Percentiles rank a stretch among this genome's conserved stretches.
Conservation (phyloP, 345 rosid genomes). For the Brassica rapa region DNA sequence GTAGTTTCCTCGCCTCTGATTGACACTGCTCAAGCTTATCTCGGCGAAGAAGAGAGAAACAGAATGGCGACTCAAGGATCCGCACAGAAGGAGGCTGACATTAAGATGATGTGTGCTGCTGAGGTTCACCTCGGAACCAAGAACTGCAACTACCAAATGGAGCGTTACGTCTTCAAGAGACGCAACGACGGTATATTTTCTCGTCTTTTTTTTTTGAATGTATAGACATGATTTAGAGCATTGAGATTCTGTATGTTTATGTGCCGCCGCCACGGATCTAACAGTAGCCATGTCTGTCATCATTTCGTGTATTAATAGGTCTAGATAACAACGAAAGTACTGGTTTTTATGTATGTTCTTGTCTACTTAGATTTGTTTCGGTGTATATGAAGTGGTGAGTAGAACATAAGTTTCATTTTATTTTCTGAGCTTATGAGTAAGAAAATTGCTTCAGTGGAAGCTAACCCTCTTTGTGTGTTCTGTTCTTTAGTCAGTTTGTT, state of each 20-base stretch:
- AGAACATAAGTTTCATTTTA: background rate
- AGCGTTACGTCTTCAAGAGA: conserved; percentile 89
- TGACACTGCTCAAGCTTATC: conserved; percentile 1
- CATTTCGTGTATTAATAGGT: background rate
- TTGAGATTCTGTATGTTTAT: background rate
- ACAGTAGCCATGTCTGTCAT: background rate
- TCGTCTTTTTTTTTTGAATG: background rate
- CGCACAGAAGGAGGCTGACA: conserved; percentile 71
- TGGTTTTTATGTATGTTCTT: background rate
- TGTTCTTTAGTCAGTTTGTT: background rate
- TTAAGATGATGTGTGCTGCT: conserved; percentile 86
- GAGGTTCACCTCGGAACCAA: conserved; percentile 95
- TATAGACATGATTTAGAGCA: background rate
- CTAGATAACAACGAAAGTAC: background rate
- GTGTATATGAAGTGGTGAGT: background rate
- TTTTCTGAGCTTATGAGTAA: background rate
- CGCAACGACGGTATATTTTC: conserved; percentile 69
- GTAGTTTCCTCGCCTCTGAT: conserved; percentile 3
- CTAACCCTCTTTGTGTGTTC: too few species aligned
- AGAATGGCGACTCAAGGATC: conserved; percentile 41
- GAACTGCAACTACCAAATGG: conserved; percentile 91
- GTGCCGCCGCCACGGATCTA: background rate
- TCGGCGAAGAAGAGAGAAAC: conserved; percentile 26
- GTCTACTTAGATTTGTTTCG: background rate
- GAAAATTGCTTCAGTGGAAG: background rate